Evolutionary conservation across 2,329 filamentous ascomycete genomes (phyloP), one percentile per base, ranked within the genome.

Genomic region (Orbilia blumenaviensis): DNA sequence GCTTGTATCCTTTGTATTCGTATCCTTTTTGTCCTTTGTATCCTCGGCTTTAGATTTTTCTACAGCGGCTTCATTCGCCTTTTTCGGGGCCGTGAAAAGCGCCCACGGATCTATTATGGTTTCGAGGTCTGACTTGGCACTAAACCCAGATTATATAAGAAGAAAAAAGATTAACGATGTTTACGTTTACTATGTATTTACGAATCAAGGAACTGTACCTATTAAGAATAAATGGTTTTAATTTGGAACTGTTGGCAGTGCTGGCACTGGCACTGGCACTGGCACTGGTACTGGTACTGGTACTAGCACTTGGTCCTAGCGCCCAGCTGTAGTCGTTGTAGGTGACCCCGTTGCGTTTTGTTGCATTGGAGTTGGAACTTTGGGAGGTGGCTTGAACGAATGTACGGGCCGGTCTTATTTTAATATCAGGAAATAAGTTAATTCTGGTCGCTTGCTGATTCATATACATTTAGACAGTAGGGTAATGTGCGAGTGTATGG

Each of bases 341-440:
- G 25, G 29, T 61, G 18, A 41, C 58, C 2, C 12, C 12, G 41
- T 29, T 73, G 10, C 23, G 58, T 27, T 50, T 34, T 21, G 60
- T 46, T n/a, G 36, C 50, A 32, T 41, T 62, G 6, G 68, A 66
- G 14, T 36, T 52, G n/a, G 29, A 50, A 50, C 41, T 44, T 16
- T n/a, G n/a, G n/a, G 61, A 58, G 61, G 60, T 18, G 61, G 69
- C 18, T 56, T 27, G 60, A 58, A 48, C 44, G 56, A 29, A 29
- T 54, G 32, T 29, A 8, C 52, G 52, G 3, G 32, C 25, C 18
- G 18, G 32, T 23, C 32, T 56, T 36, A 7, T 56, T 25, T 10
- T 14, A 38, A n/a, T 21, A 7, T 23, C 10, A 9, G 8, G 3
- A 38, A 38, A 25, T 4, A 2, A 9, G 52, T 56, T 27, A 56